phyloP scores from a whole-genome alignment of 257 asterid species.

The Solanum ossicruentum region DNA sequence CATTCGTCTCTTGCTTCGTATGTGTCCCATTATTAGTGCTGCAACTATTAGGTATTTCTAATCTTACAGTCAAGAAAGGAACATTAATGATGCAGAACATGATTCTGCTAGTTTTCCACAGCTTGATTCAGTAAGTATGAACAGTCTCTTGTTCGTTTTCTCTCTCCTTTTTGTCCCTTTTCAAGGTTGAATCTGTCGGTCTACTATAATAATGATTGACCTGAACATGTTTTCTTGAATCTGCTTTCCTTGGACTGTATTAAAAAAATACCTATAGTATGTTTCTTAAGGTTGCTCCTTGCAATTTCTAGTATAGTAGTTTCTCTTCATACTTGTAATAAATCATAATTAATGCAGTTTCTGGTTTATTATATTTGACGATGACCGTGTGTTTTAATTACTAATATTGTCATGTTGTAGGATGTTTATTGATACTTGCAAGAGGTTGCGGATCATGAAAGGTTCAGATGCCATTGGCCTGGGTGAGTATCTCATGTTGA shows the following conservation, averaged over 20 bases:
- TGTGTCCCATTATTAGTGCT: background rate
- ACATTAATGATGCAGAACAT: background rate
- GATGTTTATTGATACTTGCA: conserved; percentile 36
- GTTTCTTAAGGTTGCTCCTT: background rate
- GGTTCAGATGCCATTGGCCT: conserved; percentile 42
- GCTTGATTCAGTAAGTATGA: background rate
- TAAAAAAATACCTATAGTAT: background rate
- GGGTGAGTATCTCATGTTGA: conserved; percentile 14
- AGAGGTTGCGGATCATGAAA: conserved; percentile 35
- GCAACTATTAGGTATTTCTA: background rate
- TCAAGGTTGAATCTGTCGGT: background rate
- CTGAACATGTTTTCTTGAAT: background rate
- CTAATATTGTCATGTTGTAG: conserved; percentile 9
- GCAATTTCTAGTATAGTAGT: background rate
- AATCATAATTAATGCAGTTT: background rate
- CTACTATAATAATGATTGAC: background rate
- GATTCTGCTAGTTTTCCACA: background rate
- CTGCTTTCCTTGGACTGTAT: background rate
- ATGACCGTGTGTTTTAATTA: background rate
- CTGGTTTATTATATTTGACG: background rate
- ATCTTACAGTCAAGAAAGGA: background rate
- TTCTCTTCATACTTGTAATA: background rate
- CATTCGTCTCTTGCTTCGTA: background rate
- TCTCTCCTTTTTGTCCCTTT: background rate
- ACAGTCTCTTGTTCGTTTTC: background rate